Evolutionary conservation across 495 filamentous ascomycete genomes (phyloP), one percentile per base, ranked within the genome.

Genomic region (Penicillium argentinense): DNA sequence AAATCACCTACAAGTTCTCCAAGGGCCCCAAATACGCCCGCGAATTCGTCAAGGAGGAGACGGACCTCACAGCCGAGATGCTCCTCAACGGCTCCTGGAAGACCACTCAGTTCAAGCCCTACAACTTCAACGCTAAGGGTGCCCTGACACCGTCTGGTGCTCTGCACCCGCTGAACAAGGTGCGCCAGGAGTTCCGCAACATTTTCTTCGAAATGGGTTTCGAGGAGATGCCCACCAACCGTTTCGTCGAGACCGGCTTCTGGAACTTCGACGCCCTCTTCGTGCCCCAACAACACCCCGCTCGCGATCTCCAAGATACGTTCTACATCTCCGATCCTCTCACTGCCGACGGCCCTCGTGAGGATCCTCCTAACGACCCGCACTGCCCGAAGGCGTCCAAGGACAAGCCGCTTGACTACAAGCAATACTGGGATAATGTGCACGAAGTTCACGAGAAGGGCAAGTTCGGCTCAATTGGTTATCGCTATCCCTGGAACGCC

Each of bases 211-310:
- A 95, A 36, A 76, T 76, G 73, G 73, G 73, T 25, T 76, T 77
- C 59, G 68, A 72, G 60, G 74, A 75, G 41, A 67, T 67, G 68
- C 64, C 69, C 14, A 74, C 68, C 51, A 71, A 69, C 56, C 84
- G 84, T 57, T 93, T 84, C 63, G 91, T 97, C 47, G 93, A 98
- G 74, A 91, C 89, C 16, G 91, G 91, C 28, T 96, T 97, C 84
- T 98, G 92, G 87, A 97, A 97, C 69, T 97, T 97, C 67, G 93
- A 97, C 56, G 83, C 91, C 30, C 91, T 98, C 46, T 97, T 90
- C 72, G 90, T 98, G 17, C 91, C 91, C 19, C 93, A 98, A 70
- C 92, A 97, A 77, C 93, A 97, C 66, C 93, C 92, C 24, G 91
- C 93, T 49, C 88, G 93, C 56, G 93, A 97, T 60, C 74, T 96